A percentile compares a stretch with the other conserved stretches of the same genome.
These are phyloP conservation scores for Rhizopus stolonifer DNA, from an alignment of 371 early-diverging fungal species.

Conservation along the genomic window DNA sequence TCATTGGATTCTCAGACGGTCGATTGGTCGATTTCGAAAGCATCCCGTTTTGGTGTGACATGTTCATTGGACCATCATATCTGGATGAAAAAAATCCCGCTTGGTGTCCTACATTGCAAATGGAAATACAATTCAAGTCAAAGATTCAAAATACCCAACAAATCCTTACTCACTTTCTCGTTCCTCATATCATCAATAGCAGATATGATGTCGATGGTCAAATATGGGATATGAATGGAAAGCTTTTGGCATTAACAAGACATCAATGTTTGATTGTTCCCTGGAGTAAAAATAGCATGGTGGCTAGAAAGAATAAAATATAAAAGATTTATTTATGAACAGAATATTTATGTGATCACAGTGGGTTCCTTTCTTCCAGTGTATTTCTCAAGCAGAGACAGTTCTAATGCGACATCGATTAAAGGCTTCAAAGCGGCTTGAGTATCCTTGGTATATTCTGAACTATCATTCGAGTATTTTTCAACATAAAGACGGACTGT, in stretches of 20 bases:
- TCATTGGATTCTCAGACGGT: slow-evolving; percentile 33
- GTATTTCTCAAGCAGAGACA: slow-evolving; percentile 76
- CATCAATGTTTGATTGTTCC: slow-evolving; percentile 43
- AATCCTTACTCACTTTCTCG: slow-evolving; percentile 31
- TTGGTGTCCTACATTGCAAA: slow-evolving; percentile 52
- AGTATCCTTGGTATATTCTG: slow-evolving; percentile 66
- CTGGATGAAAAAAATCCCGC: slow-evolving; percentile 26
- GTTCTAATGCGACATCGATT: slow-evolving; percentile 79
- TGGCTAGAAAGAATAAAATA: background rate
- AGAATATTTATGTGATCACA: slow-evolving; percentile 80
- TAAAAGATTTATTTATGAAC: too few species aligned
- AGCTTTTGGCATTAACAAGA: slow-evolving; percentile 43
- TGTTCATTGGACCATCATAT: slow-evolving; percentile 41
- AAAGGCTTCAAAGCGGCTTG: slow-evolving; percentile 87
- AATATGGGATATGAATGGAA: slow-evolving; percentile 34
- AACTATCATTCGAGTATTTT: slow-evolving; percentile 73
- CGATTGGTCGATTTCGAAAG: slow-evolving; percentile 41
- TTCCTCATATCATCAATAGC: slow-evolving; percentile 43
- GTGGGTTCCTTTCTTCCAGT: slow-evolving; percentile 93
- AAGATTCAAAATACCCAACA: slow-evolving; percentile 21
- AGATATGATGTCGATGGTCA: slow-evolving; percentile 45
- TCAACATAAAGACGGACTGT: slow-evolving; percentile 96
- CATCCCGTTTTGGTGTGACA: slow-evolving; percentile 46
- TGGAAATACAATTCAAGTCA: slow-evolving; percentile 47
- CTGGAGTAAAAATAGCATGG: slow-evolving; percentile 36